Base-by-base conservation (phyloP, 2,329 filamentous ascomycete genomes). In the Alternaria infectoria region DNA sequence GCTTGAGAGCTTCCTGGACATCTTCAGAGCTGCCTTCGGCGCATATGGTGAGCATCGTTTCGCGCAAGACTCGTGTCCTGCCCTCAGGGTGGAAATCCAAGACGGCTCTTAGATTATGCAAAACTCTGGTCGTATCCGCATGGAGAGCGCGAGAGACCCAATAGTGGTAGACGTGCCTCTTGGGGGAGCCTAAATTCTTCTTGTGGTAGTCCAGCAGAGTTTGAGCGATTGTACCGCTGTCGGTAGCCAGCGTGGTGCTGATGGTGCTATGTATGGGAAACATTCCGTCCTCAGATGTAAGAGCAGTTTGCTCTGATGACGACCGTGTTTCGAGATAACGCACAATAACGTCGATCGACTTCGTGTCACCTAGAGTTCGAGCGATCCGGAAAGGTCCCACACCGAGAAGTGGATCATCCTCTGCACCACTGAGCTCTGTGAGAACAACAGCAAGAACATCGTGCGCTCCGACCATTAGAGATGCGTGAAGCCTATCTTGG, bases 351-450 rank as follows among this genome's bases (percentile, higher is more conserved):
- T 51, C 7, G 1, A 51, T 28, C n/a, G 47, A 51, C 17, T 21
- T 1, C 11, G 10, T 19, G 10, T 45, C 43, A 21, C n/a, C n/a
- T 13, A 51, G 3, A 6, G 0, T 2, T 3, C 28, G 7, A 4
- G 47, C 11, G 9, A 51, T 21, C 1, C 2, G 5, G 11, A 51
- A 13, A 32, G 47, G 47, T 13, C 2, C 3, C 2, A 17, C 9
- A 7, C 0, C 2, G 0, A 30, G 13, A 11, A 19, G 6, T 0
- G 1, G 0, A 15, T 51, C 17, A 4, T 3, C 4, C n/a, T 51
- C 26, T 2, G 0, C 0, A 15, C 10, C 12, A 15, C 8, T 32
- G 26, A 51, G n/a, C 9, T 32, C 17, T 10, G 17, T 6, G 17
- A 51, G 47, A 12, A 51, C 3, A 2, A 5, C 3, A 19, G 47